Evolutionary conservation across 2,329 filamentous ascomycete genomes (phyloP), one percentile per base, ranked within the genome.

Genomic region (Podosphaera xanthii): DNA sequence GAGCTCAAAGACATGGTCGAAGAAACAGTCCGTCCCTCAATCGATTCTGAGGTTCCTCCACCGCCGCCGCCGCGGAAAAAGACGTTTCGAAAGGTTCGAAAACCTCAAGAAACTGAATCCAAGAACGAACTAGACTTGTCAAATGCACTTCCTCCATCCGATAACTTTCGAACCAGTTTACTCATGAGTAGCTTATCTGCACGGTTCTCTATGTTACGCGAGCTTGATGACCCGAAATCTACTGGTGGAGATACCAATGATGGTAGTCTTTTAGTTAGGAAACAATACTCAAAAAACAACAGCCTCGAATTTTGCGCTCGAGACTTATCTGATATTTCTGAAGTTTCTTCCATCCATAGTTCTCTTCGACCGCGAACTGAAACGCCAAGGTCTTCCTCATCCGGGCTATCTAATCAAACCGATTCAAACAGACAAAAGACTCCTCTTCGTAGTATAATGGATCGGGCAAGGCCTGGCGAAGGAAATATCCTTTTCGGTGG

Each of bases 401-500:
- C 87, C 0, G 86, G 79, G 65, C 75, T 75, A 50, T 78, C 77
- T 3, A 82, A 78, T 1, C 79, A 80, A 61, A 77, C 78, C 35
- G 77, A 78, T 64, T 79, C 77, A 42, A 88, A 94, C 63, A 77
- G 83, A 42, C 82, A 84, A 53, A 80, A 79, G 5, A 72, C 74
- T 3, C 73, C 75, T 8, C 72, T 70, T 53, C 78, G 80, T 1
- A 88, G 86, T 69, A 77, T 97, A n/a, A 91, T 97, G 86, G 84
- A 76, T 65, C 79, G 92, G 58, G 76, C 84, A 6, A 84, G 90
- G 65, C 89, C 87, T 0, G 83, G 80, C 0, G 91, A 97, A 68
- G 89, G 91, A 53, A 98, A 97, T 68, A 85, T 87, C 64, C 72
- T 98, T 60, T 98, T 98, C 71, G 92, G 92, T 60, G 92, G 92